A percentile compares a stretch with the other conserved stretches of the same genome.
These are phyloP conservation scores for Parasarocladium wereldwijsianum DNA, from an alignment of 2,329 filamentous ascomycete genomes.

Conservation along the genomic window DNA sequence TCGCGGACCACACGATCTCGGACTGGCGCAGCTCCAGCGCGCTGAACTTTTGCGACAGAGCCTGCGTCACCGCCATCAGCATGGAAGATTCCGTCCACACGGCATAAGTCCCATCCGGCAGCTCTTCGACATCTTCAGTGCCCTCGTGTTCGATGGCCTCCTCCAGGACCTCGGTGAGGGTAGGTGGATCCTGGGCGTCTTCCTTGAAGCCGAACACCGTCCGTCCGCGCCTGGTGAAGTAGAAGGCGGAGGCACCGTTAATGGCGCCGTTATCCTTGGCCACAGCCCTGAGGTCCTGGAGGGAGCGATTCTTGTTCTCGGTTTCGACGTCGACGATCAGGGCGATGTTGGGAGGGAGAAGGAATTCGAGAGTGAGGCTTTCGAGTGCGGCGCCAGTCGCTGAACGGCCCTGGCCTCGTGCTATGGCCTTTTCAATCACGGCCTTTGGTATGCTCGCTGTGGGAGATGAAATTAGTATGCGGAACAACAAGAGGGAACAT, in stretches of 20 bases:
- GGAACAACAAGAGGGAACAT: not conserved
- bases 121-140: constrained; percentile 55
- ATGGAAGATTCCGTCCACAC: constrained; percentile 29
- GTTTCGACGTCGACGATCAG: constrained; percentile 77
- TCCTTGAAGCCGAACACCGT: constrained; percentile 49
- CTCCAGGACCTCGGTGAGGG: constrained; percentile 62
- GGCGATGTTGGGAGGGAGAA: constrained; percentile 62
- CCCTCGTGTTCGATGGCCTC: constrained; percentile 70
- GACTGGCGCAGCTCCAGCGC: constrained; percentile 54
- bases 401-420: constrained; percentile 75
- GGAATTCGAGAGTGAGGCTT: constrained; percentile 60
- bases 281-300: constrained; percentile 57
- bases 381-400: constrained; percentile 64
- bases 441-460: constrained; percentile 66
- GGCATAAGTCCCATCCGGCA: constrained; percentile 54
- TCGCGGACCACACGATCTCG: constrained; percentile 76
- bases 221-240: constrained; percentile 71
- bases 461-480: constrained; percentile 3
- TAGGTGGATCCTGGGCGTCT: constrained; percentile 19
- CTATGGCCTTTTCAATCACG: constrained; percentile 72
- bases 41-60: constrained; percentile 46
- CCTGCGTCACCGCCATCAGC: constrained; percentile 19
- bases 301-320: constrained; percentile 59
- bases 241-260: constrained; percentile 61
- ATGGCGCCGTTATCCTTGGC: constrained; percentile 60